These are phyloP conservation scores for Mortierella polycephala DNA, from an alignment of 371 early-diverging fungal genomes.

Conservation along the genomic window DNA sequence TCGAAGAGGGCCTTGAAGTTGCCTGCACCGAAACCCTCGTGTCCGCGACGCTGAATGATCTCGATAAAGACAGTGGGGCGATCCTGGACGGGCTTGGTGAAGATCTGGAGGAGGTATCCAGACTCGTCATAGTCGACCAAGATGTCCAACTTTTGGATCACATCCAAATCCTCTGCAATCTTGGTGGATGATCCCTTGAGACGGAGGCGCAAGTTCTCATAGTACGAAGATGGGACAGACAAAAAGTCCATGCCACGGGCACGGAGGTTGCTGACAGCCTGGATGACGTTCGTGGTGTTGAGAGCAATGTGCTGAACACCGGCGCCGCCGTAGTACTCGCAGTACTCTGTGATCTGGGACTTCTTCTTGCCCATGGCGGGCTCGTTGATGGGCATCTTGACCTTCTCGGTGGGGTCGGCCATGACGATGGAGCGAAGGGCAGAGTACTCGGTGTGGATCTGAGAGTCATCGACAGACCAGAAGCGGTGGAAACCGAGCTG, in stretches of 20 bases:
- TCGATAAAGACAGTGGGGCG: constrained; percentile 97
- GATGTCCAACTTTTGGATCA: constrained; percentile 86
- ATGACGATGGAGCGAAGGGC: constrained; percentile 96
- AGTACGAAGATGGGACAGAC: constrained; percentile 88
- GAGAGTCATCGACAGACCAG: constrained; percentile 98
- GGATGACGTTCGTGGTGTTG: constrained; percentile 88
- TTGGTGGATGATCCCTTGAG: constrained; percentile 75
- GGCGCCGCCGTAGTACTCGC: constrained; percentile 93
- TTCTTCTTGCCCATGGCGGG: constrained; percentile 95
- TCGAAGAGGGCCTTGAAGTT: constrained; percentile 98
- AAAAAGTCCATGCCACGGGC: constrained; percentile 94
- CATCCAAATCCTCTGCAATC: constrained; percentile 84
- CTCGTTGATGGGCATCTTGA: constrained; percentile 99
- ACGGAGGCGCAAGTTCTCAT: constrained; percentile 82
- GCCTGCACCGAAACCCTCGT: constrained; percentile 97
- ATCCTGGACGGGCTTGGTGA: constrained; percentile 94
- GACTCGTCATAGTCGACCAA: constrained; percentile 96
- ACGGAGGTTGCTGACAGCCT: constrained; percentile 81
- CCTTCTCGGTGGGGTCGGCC: constrained; percentile 90
- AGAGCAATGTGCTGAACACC: constrained; percentile 98
- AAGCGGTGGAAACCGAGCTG: constrained; percentile 96
- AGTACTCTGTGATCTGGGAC: constrained; percentile 97
- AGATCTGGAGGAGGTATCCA: constrained; percentile 96
- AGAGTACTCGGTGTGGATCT: constrained; percentile 96
- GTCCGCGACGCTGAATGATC: constrained; percentile 95